A percentile compares a stretch with the other conserved stretches of the same genome.
phyloP scores from a whole-genome alignment of 2,329 filamentous ascomycete species.

The Diaporthe helianthi region DNA sequence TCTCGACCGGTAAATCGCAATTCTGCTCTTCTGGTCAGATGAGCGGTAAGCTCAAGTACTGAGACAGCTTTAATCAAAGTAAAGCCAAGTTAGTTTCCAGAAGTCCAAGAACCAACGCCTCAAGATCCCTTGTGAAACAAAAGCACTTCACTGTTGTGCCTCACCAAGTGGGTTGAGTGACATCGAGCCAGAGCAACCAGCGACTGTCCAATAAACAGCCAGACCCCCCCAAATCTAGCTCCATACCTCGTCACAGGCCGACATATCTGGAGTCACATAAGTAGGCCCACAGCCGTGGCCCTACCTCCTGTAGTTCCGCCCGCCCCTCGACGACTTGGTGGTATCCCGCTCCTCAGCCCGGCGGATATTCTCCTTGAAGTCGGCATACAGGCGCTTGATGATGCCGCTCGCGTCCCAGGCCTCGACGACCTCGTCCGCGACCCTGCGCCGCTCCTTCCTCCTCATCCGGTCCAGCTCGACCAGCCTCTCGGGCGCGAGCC shows the following conservation, averaged over 20 bases:
- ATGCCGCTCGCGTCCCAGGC: constrained; percentile 66
- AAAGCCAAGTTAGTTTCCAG: too few species aligned
- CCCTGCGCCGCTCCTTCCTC: constrained; percentile 62
- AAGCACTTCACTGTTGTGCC: background rate
- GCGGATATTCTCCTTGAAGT: constrained; percentile 70
- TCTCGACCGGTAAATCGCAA: background rate
- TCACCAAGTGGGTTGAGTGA: background rate
- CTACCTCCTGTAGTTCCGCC: constrained; percentile 32
- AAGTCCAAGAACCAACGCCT: background rate
- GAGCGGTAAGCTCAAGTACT: background rate
- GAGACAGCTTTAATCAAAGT: background rate
- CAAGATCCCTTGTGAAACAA: background rate
- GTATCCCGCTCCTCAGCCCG: constrained; percentile 57
- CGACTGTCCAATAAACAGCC: background rate
- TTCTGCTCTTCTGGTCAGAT: background rate
- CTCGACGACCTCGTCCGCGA: constrained; percentile 70
- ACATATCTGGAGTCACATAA: too few species aligned
- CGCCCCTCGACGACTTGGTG: constrained; percentile 34
- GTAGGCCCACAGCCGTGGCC: background rate
- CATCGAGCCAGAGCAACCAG: background rate
- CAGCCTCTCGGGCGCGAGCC: constrained; percentile 64
- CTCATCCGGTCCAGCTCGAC: constrained; percentile 68
- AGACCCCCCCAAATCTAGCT: background rate
- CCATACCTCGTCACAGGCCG: too few species aligned
- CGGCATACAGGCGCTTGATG: constrained; percentile 66